Evolutionary conservation across 805 yeast genomes (phyloP), one percentile per base, ranked within the genome.

Genomic region (Tetrapisispora phaffii): DNA sequence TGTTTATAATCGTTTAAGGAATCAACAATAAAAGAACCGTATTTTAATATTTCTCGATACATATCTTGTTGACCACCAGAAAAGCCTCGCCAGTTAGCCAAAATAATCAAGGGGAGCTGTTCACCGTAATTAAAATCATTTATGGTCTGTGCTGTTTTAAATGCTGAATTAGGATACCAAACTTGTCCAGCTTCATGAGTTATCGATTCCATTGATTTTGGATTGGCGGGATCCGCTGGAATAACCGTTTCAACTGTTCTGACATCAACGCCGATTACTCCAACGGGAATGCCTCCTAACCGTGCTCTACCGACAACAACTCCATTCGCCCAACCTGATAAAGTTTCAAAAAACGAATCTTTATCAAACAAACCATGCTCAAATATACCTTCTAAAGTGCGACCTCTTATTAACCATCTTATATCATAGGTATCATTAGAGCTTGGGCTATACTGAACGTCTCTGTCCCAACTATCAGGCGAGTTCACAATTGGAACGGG

Each of bases 71-170:
- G 99, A 66, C 99, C 98, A 74, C 99, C 98, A 55, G 97, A 87
- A 80, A 93, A 93, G 60, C 99, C 99, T 81, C 99, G 85, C 99
- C 99, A 93, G 79, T 93, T 93, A 48, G 98, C 98, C 57, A 93
- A 72, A 56, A 93, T 87, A 94, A 93, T 85, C 67, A 93, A 74
- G 50, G 99, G 99, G 62, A 93, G 76, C 69, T 89, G 90, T 69
- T 93, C 99, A 75, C 99, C 99, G 62, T 86, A 72, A 75, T 93
- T 93, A 79, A 93, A 93, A 65, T 93, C 98, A 54, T 82, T 83
- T 58, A 93, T 90, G 20, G 98, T 97, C 72, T 93, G 98, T 4
- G 99, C 95, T 35, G 99, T 93, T 80, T 93, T 93, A 77, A 85
- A 93, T 19, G 99, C 98, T 50, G 96, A 85, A 73, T 93, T 93